Evolutionary conservation across 177 flowering plant species (phyloP).

Genomic region (Vitis hybrid): DNA sequence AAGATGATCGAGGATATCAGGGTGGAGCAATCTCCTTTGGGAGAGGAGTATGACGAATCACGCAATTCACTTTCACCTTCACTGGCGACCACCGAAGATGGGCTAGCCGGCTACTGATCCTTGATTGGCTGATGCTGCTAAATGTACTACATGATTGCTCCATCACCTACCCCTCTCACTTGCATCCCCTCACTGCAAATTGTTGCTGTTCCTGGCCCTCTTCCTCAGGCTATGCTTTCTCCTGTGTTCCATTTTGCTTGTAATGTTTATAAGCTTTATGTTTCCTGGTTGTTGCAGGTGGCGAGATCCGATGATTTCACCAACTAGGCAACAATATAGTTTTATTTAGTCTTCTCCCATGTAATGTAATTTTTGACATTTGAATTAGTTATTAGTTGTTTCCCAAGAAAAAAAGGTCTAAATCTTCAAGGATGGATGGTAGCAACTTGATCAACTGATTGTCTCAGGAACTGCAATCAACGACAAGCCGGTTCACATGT

Average conservation of each 20-base stretch:
- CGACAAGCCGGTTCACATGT: too few relatives aligned
- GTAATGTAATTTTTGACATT: conserved; percentile 12
- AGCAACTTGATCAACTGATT: too few relatives aligned
- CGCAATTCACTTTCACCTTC: conserved; percentile 81
- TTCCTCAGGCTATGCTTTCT: not conserved
- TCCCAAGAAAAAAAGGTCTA: not conserved
- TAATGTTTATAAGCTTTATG: conserved; percentile 1
- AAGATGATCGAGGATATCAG: conserved; percentile 91
- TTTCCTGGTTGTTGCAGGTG: conserved; percentile 5
- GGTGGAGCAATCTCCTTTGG: conserved; percentile 88
- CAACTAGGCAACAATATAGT: conserved; percentile 4
- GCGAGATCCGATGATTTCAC: conserved; percentile 6
- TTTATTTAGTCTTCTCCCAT: not conserved
- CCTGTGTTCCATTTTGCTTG: conserved; percentile 3
- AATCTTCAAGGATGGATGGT: not conserved
- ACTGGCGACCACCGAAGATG: conserved; percentile 72
- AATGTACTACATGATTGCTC: not conserved
- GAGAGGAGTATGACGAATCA: conserved; percentile 82
- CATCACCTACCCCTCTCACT: not conserved
- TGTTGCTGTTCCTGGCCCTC: conserved; percentile 6
- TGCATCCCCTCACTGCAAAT: conserved; percentile 17
- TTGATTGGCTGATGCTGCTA: conserved; percentile 1
- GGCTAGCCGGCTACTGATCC: conserved; percentile 30
- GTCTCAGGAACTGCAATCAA: too few relatives aligned
- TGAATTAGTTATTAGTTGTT: conserved; percentile 1